Evolutionary conservation across 345 rosid genomes (phyloP).

Genomic region (rapeseed (Brassica napus)): Da-Ae NC_063452.1:2742001-2742500

Average conservation of each 20-base stretch:
- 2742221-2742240: neutral
- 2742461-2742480: neutral
- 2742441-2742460: neutral
- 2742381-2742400: neutral
- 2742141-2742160: constrained; percentile 1
- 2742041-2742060: constrained; percentile 21
- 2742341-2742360: neutral
- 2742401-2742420: neutral
- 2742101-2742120: neutral
- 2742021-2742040: constrained; percentile 25
- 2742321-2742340: neutral
- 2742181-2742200: neutral
- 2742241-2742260: neutral
- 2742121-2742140: constrained; percentile 22
- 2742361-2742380: neutral
- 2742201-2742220: constrained; percentile 5
- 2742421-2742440: neutral
- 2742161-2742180: neutral
- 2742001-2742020: constrained; percentile 60
- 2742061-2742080: constrained; percentile 72
- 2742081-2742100: constrained; percentile 62
- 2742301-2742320: neutral
- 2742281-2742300: neutral
- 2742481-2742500: neutral
- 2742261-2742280: neutral